Percentiles rank a stretch among this genome's conserved stretches.
Conservation (phyloP, 768 basidiomycete species). For the Suillus placidus region DNA sequence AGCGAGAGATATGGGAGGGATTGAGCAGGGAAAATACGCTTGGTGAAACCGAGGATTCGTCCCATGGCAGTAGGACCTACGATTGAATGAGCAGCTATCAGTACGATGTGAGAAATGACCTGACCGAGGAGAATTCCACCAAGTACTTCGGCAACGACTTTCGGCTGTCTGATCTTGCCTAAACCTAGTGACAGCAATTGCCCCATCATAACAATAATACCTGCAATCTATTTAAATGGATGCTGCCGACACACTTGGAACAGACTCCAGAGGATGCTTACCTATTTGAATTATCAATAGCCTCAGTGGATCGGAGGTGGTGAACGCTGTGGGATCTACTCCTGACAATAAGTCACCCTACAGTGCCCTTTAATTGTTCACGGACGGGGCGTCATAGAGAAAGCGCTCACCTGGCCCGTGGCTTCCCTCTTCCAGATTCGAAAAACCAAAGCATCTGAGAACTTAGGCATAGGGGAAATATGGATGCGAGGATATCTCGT, state of each 20-base stretch:
- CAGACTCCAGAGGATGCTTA: constrained; percentile 35
- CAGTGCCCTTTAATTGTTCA: background rate
- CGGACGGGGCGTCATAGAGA: background rate
- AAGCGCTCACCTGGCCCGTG: background rate
- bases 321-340: constrained; percentile 69
- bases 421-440: background rate
- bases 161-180: constrained; percentile 80
- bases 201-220: constrained; percentile 81
- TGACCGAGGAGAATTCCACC: constrained; percentile 85
- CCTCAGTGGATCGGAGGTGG: constrained; percentile 67
- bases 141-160: constrained; percentile 80
- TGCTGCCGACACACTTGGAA: constrained; percentile 3
- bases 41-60: constrained; percentile 87
- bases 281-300: constrained; percentile 82
- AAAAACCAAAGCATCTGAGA: background rate
- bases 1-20: constrained; percentile 81
- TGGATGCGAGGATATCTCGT: background rate
- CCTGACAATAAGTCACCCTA: constrained; percentile 80
- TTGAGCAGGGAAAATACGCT: constrained; percentile 76
- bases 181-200: constrained; percentile 72
- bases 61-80: constrained; percentile 60
- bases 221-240: constrained; percentile 34
- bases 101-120: constrained; percentile 3
- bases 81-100: constrained; percentile 41
- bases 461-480: background rate